phyloP scores from a whole-genome alignment of 169 alveolate species.

The Plasmodium vivax region DNA sequence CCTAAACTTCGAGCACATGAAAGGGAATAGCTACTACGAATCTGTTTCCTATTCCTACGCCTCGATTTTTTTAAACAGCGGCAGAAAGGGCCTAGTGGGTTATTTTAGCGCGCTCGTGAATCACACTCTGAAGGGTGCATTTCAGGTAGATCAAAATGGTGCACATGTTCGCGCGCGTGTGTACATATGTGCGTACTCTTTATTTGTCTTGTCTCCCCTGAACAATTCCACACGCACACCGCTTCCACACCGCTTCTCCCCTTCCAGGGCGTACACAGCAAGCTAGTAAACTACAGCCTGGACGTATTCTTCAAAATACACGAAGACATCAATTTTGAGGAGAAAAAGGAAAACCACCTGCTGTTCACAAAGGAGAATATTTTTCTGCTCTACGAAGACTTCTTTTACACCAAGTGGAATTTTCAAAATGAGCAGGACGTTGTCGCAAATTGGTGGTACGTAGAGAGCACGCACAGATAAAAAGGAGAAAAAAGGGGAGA shows the following conservation, averaged over 20 bases:
- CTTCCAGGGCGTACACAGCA: slow-evolving; percentile 23
- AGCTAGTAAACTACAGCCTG: slow-evolving; percentile 44
- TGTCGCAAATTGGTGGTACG: slow-evolving; percentile 45
- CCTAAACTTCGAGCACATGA: slow-evolving; percentile 39
- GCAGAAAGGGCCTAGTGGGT: slow-evolving; percentile 34
- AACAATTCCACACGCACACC: background rate
- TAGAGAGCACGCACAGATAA: background rate
- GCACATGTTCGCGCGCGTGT: background rate
- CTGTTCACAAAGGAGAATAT: slow-evolving; percentile 68
- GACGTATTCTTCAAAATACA: slow-evolving; percentile 67
- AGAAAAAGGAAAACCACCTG: slow-evolving; percentile 45
- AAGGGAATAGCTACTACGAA: slow-evolving; percentile 25
- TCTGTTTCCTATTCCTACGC: slow-evolving; percentile 27
- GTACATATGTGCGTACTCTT: background rate
- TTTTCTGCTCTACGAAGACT: slow-evolving; percentile 59
- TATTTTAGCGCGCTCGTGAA: slow-evolving; percentile 51
- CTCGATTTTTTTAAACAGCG: slow-evolving; percentile 25
- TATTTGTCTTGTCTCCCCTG: background rate
- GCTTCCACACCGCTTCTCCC: background rate
- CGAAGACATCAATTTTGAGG: slow-evolving; percentile 60
- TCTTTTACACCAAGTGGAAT: slow-evolving; percentile 35
- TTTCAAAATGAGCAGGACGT: slow-evolving; percentile 66
- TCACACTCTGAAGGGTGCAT: slow-evolving; percentile 23
- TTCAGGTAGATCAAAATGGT: slow-evolving; percentile 8
- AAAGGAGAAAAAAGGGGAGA: background rate